These are phyloP conservation scores for Stenogyne calaminthoides DNA, from an alignment of 305 asterid species.

Conservation along the genomic window DNA sequence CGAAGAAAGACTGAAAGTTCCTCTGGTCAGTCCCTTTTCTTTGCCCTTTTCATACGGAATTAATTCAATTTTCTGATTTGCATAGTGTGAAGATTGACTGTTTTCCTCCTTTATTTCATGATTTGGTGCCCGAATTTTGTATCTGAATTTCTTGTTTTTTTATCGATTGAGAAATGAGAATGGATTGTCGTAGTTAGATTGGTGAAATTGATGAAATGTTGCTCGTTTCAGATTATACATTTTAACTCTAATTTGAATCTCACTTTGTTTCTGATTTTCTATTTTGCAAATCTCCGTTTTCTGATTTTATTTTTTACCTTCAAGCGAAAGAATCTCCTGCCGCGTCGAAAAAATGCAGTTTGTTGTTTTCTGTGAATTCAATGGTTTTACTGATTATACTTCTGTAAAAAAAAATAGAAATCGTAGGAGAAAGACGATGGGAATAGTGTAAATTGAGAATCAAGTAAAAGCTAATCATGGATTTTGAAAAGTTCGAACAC, in stretches of 20 bases:
- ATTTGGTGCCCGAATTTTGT: background rate
- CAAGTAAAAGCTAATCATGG: background rate
- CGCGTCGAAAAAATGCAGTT: background rate
- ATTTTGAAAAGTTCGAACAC: background rate
- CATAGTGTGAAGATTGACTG: background rate
- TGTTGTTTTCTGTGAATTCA: conserved; percentile 1
- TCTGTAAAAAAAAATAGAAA: background rate
- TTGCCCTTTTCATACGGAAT: background rate
- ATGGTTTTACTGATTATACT: background rate
- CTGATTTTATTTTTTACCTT: background rate
- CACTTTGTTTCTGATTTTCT: background rate
- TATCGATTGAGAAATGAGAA: conserved; percentile 1
- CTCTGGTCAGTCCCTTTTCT: conserved; percentile 33
- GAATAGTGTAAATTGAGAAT: background rate
- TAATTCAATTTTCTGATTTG: background rate
- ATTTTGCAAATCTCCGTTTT: background rate
- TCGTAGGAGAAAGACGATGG: background rate
- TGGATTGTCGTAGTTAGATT: conserved; percentile 1
- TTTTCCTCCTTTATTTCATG: conserved; percentile 3
- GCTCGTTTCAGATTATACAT: background rate
- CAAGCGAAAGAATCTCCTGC: background rate
- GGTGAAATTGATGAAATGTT: conserved; percentile 5
- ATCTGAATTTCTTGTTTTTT: background rate
- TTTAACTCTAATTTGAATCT: background rate
- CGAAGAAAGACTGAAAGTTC: background rate